Base-by-base conservation (phyloP, 345 rosid genomes). In the Streptanthus diversifolius region DNA sequence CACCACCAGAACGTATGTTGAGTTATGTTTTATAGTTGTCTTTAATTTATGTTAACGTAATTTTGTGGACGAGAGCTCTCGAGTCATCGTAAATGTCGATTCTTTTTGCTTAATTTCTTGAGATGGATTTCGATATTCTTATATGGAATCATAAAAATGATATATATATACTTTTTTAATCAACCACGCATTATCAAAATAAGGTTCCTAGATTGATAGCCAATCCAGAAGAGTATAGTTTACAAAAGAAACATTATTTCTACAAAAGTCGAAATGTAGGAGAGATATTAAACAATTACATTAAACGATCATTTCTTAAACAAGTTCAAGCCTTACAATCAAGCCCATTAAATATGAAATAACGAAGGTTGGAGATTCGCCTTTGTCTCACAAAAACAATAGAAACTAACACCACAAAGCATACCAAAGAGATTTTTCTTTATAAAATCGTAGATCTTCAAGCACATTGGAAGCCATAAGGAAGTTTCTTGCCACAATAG, bases 391-490 rank as follows among this genome's bases (percentile, higher is more conserved):
- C 21, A 30, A 45, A 24, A 29, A 53, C 55, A 43, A 12, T 32
- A 54, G 48, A 54, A 32, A 45, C 10, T 30, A 29, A 43, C 12
- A 18, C 5, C 65, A 32, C 21, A 64, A 55, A 13, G 10, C 66
- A 77, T 21, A 64, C 45, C 36, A 65, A 45, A 48, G 55, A 58
- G 68, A 56, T 58, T 29, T 72, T 3, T 25, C 21, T 63, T 15
- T 17, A 30, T 6, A 25, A 45, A 70, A 29, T 47, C 72, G 48
- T n/a, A 36, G 27, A 45, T 60, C 60, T 35, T 71, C 63, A 77
- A 67, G 77, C 78, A 71, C 92, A 91, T 40, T 82, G 76, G 83
- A 86, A 91, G 32, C 89, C 91, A n/a, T 77, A 53, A 3, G 93
- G 90, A 49, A 86, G 81, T 21, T 72, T 48, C 84, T 76, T 92